Evolutionary conservation across 176 grass and related monocot species (phyloP).

Genomic region (Carex littledalei): DNA sequence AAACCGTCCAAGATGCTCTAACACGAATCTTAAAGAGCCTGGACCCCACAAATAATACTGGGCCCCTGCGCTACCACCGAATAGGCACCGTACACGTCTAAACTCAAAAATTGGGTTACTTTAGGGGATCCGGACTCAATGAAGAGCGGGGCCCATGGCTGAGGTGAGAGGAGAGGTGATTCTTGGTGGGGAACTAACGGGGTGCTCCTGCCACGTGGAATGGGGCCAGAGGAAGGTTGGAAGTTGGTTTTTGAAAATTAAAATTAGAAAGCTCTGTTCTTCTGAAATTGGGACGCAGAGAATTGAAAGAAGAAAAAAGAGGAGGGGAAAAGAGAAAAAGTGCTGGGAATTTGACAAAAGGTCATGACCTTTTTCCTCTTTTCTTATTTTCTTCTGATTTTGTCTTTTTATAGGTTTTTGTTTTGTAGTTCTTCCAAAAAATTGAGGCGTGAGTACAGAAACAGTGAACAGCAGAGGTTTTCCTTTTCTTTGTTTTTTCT

Average conservation of each 20-base stretch:
- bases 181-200: background rate
- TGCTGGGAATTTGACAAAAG: constrained; percentile 19
- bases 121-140: too few relatives aligned
- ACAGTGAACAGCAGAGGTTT: background rate
- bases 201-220: background rate
- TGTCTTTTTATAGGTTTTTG: constrained; percentile 20
- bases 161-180: background rate
- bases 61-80: too few relatives aligned
- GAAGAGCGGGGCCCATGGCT: constrained; percentile 28
- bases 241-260: background rate
- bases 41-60: too few relatives aligned
- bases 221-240: background rate
- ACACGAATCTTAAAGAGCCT: too few relatives aligned
- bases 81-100: too few relatives aligned
- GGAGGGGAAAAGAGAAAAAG: background rate
- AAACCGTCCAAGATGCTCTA: too few relatives aligned
- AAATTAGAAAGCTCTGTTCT: constrained; percentile 21
- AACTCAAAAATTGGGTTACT: too few relatives aligned
- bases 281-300: background rate
- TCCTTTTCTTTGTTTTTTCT: background rate
- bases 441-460: constrained; percentile 25
- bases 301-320: background rate
- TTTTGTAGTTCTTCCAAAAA: constrained; percentile 18
- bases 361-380: constrained; percentile 24
- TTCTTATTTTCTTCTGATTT: constrained; percentile 30